Evolutionary conservation across 345 rosid species (phyloP), one percentile per base, ranked within the genome.

Genomic region (Microthlaspi erraticum): DNA sequence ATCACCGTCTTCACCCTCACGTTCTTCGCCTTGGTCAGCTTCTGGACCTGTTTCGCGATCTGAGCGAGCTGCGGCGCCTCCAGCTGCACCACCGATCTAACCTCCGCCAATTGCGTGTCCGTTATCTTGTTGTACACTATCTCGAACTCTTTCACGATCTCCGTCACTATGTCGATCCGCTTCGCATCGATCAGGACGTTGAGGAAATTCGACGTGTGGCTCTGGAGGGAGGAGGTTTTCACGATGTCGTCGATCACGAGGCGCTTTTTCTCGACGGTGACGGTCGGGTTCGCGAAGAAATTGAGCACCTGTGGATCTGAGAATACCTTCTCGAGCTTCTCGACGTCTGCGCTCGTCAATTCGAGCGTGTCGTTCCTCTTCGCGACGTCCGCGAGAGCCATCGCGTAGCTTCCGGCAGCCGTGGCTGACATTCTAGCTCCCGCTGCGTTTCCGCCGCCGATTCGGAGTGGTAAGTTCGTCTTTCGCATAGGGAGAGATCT

Each of bases 31-130:
- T 92, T 92, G 0, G 97, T 89, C 62, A 91, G 72, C 79, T 84
- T 91, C 94, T 93, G 97, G 51, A 93, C 94, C 70, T 91, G 97
- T 75, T 91, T 93, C 19, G 97, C 90, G 5, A 93, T 85, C 88
- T 93, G 94, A 0, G 94, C 86, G 51, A 93, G 31, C 32, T 93
- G 96, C 71, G 87, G 87, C 42, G 88, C 59, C 77, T 91, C 97
- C 77, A 93, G 31, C 18, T 75, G 43, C 83, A 91, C 97, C 70
- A 93, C 98, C 34, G 96, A 90, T 60, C 79, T 87, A 68, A 93
- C 98, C 67, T 82, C 75, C 11, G 91, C 97, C 58, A 89, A 59
- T 81, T 93, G 90, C 7, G 98, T 93, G 10, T 83, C 81, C 16
- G 94, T 89, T 10, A 93, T 3, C 60, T 39, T 62, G 46, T 93